Evolutionary conservation across 441 rosid genomes (phyloP).

Genomic region (Gossypium trilobum): DNA sequence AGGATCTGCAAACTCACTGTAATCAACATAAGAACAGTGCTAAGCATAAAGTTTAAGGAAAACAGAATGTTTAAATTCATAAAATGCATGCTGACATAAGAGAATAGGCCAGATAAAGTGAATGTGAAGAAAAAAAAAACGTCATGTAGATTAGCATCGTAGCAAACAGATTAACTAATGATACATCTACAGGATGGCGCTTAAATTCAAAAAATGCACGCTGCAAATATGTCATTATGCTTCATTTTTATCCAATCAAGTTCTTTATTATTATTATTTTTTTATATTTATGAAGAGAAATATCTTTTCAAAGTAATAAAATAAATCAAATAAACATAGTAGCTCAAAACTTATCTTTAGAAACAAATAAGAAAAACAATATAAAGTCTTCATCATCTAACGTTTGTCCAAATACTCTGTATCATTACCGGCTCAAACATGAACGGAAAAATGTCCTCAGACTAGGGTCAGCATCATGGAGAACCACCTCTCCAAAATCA

Average conservation of each 20-base stretch:
- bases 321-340: background rate
- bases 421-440: slow-evolving; percentile 80
- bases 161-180: background rate
- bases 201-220: background rate
- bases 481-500: slow-evolving; percentile 80
- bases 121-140: background rate
- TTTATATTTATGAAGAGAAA: no score
- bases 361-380: background rate
- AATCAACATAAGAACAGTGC: slow-evolving; percentile 28
- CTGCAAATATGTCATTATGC: background rate
- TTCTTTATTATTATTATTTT: background rate
- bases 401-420: background rate
- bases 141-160: background rate
- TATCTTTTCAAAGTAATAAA: background rate
- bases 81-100: slow-evolving; percentile 1
- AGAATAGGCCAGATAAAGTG: background rate
- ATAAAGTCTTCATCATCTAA: background rate
- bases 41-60: slow-evolving; percentile 8
- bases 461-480: slow-evolving; percentile 91
- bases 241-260: background rate
- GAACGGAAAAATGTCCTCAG: slow-evolving; percentile 66
- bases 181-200: background rate
- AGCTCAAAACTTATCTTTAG: background rate
- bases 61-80: background rate
- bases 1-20: slow-evolving; percentile 91